These are phyloP conservation scores for Curvularia spicifera DNA, from an alignment of 2,329 filamentous ascomycete genomes.

Conservation along the genomic window DNA sequence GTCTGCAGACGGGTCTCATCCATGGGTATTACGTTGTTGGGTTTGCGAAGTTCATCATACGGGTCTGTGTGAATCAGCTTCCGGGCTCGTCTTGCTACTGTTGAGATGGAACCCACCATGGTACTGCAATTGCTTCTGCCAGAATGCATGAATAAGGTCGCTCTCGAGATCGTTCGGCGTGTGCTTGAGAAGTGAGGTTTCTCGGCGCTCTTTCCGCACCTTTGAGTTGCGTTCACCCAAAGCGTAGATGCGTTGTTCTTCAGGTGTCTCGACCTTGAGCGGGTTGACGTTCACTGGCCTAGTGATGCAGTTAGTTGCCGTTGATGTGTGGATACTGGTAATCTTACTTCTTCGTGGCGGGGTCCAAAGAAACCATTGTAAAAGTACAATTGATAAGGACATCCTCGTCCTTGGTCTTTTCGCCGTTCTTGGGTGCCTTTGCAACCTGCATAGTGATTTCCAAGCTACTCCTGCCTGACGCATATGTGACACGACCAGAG, in stretches of 20 bases:
- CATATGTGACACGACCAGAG: constrained; percentile 72
- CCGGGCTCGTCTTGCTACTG: neutral
- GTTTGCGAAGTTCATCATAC: constrained; percentile 60
- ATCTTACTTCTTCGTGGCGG: constrained; percentile 66
- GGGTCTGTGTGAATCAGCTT: constrained; percentile 53
- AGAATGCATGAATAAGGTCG: constrained; percentile 74
- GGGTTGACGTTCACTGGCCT: constrained; percentile 68
- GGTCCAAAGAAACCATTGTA: constrained; percentile 78
- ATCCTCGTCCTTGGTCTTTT: constrained; percentile 64
- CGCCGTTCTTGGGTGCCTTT: constrained; percentile 66
- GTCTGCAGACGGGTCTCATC: constrained; percentile 67
- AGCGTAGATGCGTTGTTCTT: constrained; percentile 68
- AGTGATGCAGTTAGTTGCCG: neutral
- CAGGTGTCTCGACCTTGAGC: constrained; percentile 65
- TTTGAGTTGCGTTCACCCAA: constrained; percentile 70
- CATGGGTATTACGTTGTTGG: constrained; percentile 67
- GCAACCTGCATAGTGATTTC: constrained; percentile 77
- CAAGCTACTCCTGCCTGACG: constrained; percentile 74
- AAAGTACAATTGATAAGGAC: constrained; percentile 74
- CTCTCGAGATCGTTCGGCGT: constrained; percentile 75
- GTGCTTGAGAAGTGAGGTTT: constrained; percentile 67
- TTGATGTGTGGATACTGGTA: neutral
- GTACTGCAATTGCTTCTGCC: constrained; percentile 71
- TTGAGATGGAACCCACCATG: constrained; percentile 52
- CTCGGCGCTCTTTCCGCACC: constrained; percentile 68